These are phyloP conservation scores for Cupressus sempervirens DNA, from an alignment of 75 land plant species.

Conservation along the genomic window DNA sequence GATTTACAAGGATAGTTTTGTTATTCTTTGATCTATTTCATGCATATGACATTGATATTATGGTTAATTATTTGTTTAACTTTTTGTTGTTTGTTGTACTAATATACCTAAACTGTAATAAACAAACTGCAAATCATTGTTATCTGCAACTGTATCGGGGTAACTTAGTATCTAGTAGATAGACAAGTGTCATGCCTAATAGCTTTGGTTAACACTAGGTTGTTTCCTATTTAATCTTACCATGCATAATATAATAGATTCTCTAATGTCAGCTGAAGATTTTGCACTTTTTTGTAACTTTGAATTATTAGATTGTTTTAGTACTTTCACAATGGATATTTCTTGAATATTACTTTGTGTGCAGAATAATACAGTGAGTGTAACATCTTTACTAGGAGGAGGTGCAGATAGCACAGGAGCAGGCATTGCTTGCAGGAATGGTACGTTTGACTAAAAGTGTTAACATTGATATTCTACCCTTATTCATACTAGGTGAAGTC, in stretches of 20 bases:
- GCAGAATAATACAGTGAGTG: constrained; percentile 66
- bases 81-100: too few species aligned
- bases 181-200: background rate
- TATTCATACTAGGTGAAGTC: background rate
- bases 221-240: background rate
- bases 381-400: constrained; percentile 74
- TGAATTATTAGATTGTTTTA: background rate
- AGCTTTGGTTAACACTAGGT: background rate
- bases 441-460: constrained; percentile 26
- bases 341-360: background rate
- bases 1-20: too few species aligned
- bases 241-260: background rate
- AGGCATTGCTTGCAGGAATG: constrained; percentile 78
- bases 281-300: background rate
- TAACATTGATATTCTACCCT: background rate
- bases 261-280: background rate
- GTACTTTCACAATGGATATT: background rate
- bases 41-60: too few species aligned
- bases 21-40: too few species aligned
- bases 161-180: background rate
- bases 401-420: constrained; percentile 74
- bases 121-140: too few species aligned
- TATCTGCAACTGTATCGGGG: too few species aligned
- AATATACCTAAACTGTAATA: too few species aligned
- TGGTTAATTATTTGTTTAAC: too few species aligned